Percentiles rank a stretch among this genome's conserved stretches.
phyloP scores from a whole-genome alignment of 2,329 filamentous ascomycete genomes.

The Colletotrichum tofieldiae region DNA sequence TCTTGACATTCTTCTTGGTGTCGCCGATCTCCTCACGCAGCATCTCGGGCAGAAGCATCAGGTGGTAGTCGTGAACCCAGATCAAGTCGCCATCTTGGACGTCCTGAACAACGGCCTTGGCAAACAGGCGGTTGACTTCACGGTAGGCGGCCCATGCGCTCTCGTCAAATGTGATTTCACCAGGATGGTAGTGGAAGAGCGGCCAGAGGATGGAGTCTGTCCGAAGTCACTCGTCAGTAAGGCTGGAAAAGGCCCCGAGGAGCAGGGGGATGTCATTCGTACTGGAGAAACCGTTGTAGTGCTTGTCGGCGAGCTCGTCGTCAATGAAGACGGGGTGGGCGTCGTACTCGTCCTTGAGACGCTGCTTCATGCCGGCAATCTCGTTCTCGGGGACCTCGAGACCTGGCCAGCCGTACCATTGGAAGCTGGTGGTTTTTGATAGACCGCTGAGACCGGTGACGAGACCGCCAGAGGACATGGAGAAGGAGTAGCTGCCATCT shows the following conservation, averaged over 20 bases:
- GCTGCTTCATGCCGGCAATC: conserved; percentile 79
- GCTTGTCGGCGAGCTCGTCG: conserved; percentile 92
- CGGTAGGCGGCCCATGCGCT: conserved; percentile 93
- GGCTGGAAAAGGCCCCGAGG: conserved; percentile 15
- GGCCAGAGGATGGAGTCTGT: conserved; percentile 97
- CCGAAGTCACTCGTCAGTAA: conserved; percentile 13
- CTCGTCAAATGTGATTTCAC: conserved; percentile 98
- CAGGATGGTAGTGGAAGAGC: conserved; percentile 98
- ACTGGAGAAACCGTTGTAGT: conserved; percentile 99
- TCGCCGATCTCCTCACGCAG: conserved; percentile 89
- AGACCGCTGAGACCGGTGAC: conserved; percentile 94
- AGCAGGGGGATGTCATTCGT: conserved; percentile 53
- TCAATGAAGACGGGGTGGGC: conserved; percentile 94
- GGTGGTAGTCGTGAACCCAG: conserved; percentile 99
- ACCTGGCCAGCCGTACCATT: conserved; percentile 99
- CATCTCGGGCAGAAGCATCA: conserved; percentile 97
- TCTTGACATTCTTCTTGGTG: conserved; percentile 91
- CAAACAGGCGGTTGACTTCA: conserved; percentile 93
- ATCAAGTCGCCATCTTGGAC: conserved; percentile 95
- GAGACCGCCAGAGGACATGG: conserved; percentile 96
- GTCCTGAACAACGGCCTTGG: conserved; percentile 87
- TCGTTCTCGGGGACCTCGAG: conserved; percentile 91
- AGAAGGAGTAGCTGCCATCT: conserved; percentile 92
- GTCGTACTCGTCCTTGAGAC: conserved; percentile 88
- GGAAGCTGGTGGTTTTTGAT: conserved; percentile 92